These are phyloP conservation scores for Amanita inopinata DNA, from an alignment of 768 basidiomycete genomes.

Conservation along the genomic window DNA sequence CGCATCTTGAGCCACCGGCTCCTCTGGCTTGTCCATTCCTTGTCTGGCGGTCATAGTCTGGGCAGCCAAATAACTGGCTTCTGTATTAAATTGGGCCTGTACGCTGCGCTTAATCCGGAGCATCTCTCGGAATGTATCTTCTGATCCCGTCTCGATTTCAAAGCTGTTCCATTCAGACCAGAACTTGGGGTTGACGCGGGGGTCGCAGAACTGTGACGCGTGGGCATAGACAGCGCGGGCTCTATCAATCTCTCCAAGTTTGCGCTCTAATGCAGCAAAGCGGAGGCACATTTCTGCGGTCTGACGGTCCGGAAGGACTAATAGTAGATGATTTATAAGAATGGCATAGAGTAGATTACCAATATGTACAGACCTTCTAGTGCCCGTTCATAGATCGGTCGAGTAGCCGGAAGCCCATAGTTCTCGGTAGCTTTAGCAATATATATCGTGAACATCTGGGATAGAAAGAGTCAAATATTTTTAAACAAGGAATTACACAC, in stretches of 20 bases:
- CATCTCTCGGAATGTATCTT: constrained; percentile 97
- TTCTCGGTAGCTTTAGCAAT: constrained; percentile 95
- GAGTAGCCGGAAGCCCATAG: constrained; percentile 92
- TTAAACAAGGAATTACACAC: constrained; percentile 2
- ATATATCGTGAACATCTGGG: constrained; percentile 91
- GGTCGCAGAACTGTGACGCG: constrained; percentile 98
- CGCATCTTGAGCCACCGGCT: constrained; percentile 46
- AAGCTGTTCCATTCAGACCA: constrained; percentile 97
- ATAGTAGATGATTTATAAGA: background rate
- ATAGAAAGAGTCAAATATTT: background rate
- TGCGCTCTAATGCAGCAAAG: constrained; percentile 92
- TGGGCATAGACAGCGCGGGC: constrained; percentile 96
- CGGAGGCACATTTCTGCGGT: constrained; percentile 97
- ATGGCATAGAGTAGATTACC: background rate
- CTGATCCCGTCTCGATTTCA: constrained; percentile 97
- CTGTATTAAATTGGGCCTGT: constrained; percentile 98
- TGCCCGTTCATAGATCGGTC: constrained; percentile 93
- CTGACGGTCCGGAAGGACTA: constrained; percentile 80
- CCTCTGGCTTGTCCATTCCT: constrained; percentile 41
- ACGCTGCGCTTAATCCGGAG: constrained; percentile 95
- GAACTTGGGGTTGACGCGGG: constrained; percentile 82
- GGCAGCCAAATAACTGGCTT: constrained; percentile 86
- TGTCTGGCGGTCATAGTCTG: constrained; percentile 71
- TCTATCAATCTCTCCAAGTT: constrained; percentile 97
- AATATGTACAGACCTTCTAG: constrained; percentile 48